phyloP scores from a whole-genome alignment of 106 monocot species.

The Iris macrosiphon region DNA sequence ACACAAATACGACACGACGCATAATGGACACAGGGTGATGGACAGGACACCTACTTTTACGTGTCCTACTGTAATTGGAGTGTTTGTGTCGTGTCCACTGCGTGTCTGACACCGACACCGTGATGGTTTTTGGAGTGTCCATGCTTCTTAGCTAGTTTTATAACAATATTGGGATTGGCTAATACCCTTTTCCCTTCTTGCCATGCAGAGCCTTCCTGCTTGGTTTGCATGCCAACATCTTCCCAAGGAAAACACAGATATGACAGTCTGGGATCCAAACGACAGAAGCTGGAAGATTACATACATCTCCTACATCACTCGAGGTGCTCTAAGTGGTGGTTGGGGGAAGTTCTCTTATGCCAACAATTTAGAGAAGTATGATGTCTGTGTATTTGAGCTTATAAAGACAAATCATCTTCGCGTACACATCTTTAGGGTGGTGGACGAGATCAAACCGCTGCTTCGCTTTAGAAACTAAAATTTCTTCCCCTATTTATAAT shows the following conservation, averaged over 20 bases:
- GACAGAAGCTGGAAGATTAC: conserved; percentile 37
- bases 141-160: no score
- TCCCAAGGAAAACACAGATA: conserved; percentile 11
- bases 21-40: no score
- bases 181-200: background rate
- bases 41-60: no score
- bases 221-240: conserved; percentile 25
- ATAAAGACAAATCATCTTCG: conserved; percentile 21
- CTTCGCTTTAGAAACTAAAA: no score
- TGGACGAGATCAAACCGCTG: conserved; percentile 41
- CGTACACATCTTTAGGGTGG: conserved; percentile 59
- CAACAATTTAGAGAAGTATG: conserved; percentile 46
- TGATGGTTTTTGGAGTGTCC: no score
- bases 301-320: conserved; percentile 12
- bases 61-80: no score
- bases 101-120: no score
- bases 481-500: no score
- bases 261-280: conserved; percentile 36
- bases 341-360: conserved; percentile 45
- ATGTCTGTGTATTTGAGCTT: conserved; percentile 61
- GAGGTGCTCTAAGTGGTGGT: conserved; percentile 37
- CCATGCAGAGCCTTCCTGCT: conserved; percentile 34
- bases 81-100: no score
- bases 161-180: no score
- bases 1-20: no score